Evolutionary conservation across 495 filamentous ascomycete genomes (phyloP), one percentile per base, ranked within the genome.

Genomic region (Xylaria venustula): DNA sequence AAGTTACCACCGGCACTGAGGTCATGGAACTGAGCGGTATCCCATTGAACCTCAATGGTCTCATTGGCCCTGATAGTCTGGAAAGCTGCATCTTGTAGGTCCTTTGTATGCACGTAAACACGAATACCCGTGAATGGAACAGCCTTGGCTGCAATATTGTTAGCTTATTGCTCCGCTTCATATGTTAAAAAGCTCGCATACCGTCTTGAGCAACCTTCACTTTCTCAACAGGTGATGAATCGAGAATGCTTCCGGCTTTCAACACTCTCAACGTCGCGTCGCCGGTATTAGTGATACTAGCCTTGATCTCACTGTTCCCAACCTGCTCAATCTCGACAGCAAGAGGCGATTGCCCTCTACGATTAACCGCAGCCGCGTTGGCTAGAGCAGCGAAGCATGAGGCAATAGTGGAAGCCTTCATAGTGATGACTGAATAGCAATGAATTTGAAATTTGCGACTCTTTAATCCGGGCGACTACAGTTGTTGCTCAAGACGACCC

Each of bases 161-260:
- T 37, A 52, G 19, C 28, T n/a, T 2, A 36, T 36, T 15, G 20
- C 17, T 22, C 12, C 19, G 20, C 4, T 37, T 20, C 14, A 26
- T 15, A 23, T 11, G 64, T 17, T 2, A 47, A 52, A 36, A 15
- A 15, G 49, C 49, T 23, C 12, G 28, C 49, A 9, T 14, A 37
- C 49, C 7, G 11, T 25, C 49, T 37, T 52, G 49, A 15, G 49
- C 30, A 20, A 52, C n/a, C 32, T 25, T 52, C 28, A 52, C 49
- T n/a, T 52, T 37, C 49, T 52, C 49, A n/a, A 52, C 30, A 12
- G 49, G 49, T 19, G 49, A 9, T 11, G 28, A 52, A 52, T 52
- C 49, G 32, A 52, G 49, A 52, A 52, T 52, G 23, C n/a, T 37
- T 3, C 49, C 49, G 2, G 49, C 28, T 37, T 37, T 37, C 30